A percentile compares a stretch with the other conserved stretches of the same genome.
Conservation (phyloP, 75 land plant genomes). For the Pseudotsuga menziesii region DNA sequence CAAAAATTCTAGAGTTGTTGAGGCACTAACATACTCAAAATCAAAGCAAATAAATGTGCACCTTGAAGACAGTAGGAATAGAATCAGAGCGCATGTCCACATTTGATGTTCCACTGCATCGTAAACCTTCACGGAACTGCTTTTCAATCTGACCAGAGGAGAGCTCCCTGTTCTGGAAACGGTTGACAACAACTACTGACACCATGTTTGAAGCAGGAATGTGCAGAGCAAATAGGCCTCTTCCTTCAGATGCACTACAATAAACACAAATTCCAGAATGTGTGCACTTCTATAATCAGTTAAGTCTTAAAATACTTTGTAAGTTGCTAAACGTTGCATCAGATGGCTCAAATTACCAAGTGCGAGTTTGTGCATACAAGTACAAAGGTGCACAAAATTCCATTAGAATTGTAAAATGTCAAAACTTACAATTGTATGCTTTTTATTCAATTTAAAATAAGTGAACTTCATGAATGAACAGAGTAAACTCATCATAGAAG, state of each 20-base stretch:
- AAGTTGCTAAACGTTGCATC: not conserved
- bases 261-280: not conserved
- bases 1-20: not conserved
- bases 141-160: conserved; percentile 70
- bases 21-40: not conserved
- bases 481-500: not conserved
- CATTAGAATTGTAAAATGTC: not conserved
- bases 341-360: not conserved
- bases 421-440: not conserved
- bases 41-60: conserved; percentile 9
- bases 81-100: conserved; percentile 13
- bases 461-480: not conserved
- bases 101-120: conserved; percentile 23
- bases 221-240: conserved; percentile 71
- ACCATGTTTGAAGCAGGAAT: conserved; percentile 51
- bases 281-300: not conserved
- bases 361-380: no score
- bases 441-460: not conserved
- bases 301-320: not conserved
- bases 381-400: no score
- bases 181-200: conserved; percentile 73
- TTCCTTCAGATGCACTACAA: conserved; percentile 73
- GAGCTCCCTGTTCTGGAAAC: conserved; percentile 75
- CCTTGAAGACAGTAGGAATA: conserved; percentile 53
- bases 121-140: conserved; percentile 86